Base-by-base conservation (phyloP, 139 green algal species). In the Chlamydomonas sphaeroides region DNA sequence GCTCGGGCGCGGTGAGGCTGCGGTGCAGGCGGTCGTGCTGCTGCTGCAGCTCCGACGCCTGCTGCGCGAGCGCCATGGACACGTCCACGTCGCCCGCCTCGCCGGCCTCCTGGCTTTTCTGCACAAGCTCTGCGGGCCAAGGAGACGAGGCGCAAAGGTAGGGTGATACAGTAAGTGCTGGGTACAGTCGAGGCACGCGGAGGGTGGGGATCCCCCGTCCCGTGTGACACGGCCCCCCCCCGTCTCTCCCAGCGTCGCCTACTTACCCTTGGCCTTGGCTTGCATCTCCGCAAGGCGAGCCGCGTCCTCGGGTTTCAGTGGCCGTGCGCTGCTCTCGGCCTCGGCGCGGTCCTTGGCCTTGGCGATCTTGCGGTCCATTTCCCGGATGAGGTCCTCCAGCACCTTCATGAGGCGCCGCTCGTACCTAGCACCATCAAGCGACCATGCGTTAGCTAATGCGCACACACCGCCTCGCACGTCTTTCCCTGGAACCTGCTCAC, bases 341-440 rank as follows among this genome's bases (percentile, higher is more conserved):
- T 90, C 88, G 15, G 92, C 92, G 7, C 95, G 90, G 61, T 98
- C 95, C 79, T 94, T 93, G 15, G 92, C 89, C 28, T 90, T 90
- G 26, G 89, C 87, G 68, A 98, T 96, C 75, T 96, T 97, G 6
- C 90, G 81, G 87, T 98, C 93, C 93, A 96, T 96, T n/a, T 97
- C 94, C 0, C 88, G 73, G 33, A 95, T 92, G 20, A 97, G 90
- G 57, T 90, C 83, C 18, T 94, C 85, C 66, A 98, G 82, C 81
- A 94, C 87, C 41, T 75, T 74, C 68, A 95, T 85, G 57, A 97
- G 86, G 66, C 93, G 88, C 7, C 88, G 75, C 80, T 96, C 93
- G 77, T 97, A 97, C 69, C 93, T 96, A 88, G n/a, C n/a, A n/a
- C n/a, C n/a, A n/a, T n/a, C n/a, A n/a, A n/a, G n/a, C n/a, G n/a